Percentiles rank a stretch among this genome's conserved stretches.
These are phyloP conservation scores for Heracleum sosnowskyi DNA, from an alignment of 129 eudicot species.

Conservation along the genomic window DNA sequence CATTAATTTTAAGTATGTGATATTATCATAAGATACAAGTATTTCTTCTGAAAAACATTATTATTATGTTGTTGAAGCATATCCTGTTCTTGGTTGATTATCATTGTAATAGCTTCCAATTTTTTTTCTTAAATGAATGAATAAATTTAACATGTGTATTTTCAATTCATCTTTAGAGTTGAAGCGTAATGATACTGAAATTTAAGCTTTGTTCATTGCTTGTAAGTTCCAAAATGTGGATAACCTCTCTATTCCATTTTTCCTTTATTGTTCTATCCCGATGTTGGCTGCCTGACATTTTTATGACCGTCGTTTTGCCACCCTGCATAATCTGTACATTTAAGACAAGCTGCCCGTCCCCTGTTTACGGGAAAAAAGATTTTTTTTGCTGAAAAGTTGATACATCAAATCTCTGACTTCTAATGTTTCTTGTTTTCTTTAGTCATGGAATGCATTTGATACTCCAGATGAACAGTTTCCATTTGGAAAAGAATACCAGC, in stretches of 20 bases:
- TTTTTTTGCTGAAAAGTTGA: not conserved
- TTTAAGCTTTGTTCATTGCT: not conserved
- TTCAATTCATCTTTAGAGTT: not conserved
- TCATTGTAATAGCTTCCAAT: not conserved
- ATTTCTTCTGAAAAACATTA: too few species aligned
- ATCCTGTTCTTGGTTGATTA: not conserved
- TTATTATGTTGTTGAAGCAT: not conserved
- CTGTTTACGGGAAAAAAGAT: not conserved
- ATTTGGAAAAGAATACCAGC: slow-evolving; percentile 16
- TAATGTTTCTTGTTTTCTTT: slow-evolving; percentile 20
- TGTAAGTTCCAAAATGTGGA: not conserved
- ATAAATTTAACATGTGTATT: not conserved
- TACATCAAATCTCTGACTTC: not conserved
- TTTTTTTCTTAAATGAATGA: not conserved
- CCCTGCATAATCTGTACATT: not conserved
- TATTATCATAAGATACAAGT: too few species aligned
- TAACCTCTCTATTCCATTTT: not conserved
- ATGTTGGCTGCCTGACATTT: not conserved
- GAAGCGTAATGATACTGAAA: not conserved
- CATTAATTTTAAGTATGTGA: not conserved
- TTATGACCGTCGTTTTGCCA: not conserved
- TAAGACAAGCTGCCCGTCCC: not conserved
- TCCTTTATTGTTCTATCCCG: not conserved
- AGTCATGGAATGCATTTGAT: slow-evolving; percentile 69
- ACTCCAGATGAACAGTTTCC: slow-evolving; percentile 29